Base-by-base conservation (phyloP, 805 yeast genomes). In the Monosporozyma unispora region DNA sequence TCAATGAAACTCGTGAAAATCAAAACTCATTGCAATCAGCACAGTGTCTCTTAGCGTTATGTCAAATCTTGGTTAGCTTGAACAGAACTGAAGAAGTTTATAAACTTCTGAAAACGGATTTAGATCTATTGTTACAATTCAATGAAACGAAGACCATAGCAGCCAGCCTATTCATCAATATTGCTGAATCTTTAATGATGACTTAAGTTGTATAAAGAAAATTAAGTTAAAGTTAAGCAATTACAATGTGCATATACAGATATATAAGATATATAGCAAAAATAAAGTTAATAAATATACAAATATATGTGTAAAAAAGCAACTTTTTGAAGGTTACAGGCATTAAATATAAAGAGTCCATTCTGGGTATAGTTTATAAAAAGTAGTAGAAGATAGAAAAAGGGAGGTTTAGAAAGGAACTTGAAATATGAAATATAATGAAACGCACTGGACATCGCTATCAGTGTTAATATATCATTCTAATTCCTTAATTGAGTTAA, bases 1-100 rank as follows among this genome's bases (percentile, higher is more conserved):
- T 83, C 1, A 72, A 75, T 44, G 57, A 70, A 11, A 76, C 84
- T 0, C 70, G 72, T 19, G 58, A 62, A 3, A 69, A 76, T 8
- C 79, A 82, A 1, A 70, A 77, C 48, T 61, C 70, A 3, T 60
- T 75, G 0, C 59, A 76, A 8, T 61, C 73, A 1, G 69, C 75
- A 1, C 80, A 78, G 51, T 78, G 80, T 0, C 57, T 76, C 2
- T 50, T 79, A 6, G 60, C 73, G 2, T 61, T 84, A 25, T 67
- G 76, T 23, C 68, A 74, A 14, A 62, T 79, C 3, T 58, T 82
- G 18, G 63, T 73, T 40, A 63, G 64, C 10, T 57, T 75, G 47
- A 74, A 71, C 0, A 69, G 73, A 45, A 56, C 55, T 28, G 62
- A 70, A 2, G 82, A 84, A 41, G 50, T 52, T 2, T 28, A 50